Base-by-base conservation (phyloP, 352 stramenopile species). In the Globisporangium acanthophoron region DNA sequence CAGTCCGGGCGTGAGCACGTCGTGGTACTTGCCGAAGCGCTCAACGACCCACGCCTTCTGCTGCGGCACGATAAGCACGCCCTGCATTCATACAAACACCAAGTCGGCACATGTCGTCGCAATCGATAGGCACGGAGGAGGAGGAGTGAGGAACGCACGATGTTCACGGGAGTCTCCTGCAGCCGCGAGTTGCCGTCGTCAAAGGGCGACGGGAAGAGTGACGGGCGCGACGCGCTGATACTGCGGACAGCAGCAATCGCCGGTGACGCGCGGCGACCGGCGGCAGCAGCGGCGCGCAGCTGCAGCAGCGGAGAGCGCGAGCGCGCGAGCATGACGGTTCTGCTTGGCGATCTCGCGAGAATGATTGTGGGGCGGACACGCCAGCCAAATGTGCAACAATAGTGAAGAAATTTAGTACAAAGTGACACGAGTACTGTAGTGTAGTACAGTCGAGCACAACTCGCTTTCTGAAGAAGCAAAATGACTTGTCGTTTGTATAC, bases 21-120 rank as follows among this genome's bases (percentile, higher is more conserved):
- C 74, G 67, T 96, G 85, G 69, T 93, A 97, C 60, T 96, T 96
- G 60, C 90, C 90, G 51, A 97, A 96, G 29, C 90, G 87, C 71
- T 97, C 90, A 35, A 97, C 80, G 20, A 97, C 83, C 84, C 85
- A 96, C 70, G 86, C 86, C 40, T 83, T 76, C 53, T 96, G 86
- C 67, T 96, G 86, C n/a, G 86, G 86, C 16, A 96, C 86, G 53
- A 96, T 89, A 44, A 96, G 55, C 15, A 96, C 69, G 53, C 86
- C 86, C 86, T 96, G 39, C 2, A 48, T 16, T 35, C 21, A 9
- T 54, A 18, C 35, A 33, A 35, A 13, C 41, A n/a, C 27, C 20
- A 20, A 5, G 21, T 20, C 18, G 6, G 21, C 43, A 48, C 8
- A 29, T n/a, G 31, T 37, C 31, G 31, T 11, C 15, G 11, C 13